Conservation (phyloP, 495 filamentous ascomycete genomes). For the Aspergillus leporis region DNA sequence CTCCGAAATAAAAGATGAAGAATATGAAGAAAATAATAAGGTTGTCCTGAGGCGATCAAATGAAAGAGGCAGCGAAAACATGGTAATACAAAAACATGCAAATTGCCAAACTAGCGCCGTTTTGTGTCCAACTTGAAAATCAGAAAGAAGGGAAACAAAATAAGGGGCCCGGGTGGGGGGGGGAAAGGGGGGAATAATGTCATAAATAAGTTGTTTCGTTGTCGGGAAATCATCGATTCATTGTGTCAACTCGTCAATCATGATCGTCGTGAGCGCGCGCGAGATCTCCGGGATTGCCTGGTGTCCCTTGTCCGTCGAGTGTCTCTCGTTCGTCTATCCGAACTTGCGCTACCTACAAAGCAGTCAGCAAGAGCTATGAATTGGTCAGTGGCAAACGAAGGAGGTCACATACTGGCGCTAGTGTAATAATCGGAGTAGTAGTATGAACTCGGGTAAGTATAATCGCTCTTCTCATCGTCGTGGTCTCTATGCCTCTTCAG, state of each 20-base stretch:
- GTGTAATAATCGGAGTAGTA: conserved; percentile 49
- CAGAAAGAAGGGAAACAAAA: conserved; percentile 8
- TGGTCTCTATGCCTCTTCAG: conserved; percentile 60
- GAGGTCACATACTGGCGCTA: conserved; percentile 40
- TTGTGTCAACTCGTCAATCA: conserved; percentile 1
- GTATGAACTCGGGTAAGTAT: conserved; percentile 46
- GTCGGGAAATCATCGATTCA: conserved; percentile 9
- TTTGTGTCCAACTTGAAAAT: conserved; percentile 26
- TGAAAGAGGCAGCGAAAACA: background rate
- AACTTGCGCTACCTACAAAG: conserved; percentile 48
- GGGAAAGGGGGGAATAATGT: background rate
- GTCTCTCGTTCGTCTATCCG: conserved; percentile 49
- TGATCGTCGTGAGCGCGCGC: conserved; percentile 35
- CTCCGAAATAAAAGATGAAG: background rate
- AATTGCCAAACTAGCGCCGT: conserved; percentile 26
- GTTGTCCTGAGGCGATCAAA: background rate
- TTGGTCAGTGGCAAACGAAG: background rate
- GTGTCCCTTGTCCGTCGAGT: conserved; percentile 49
- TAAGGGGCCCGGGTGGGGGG: too few species aligned
- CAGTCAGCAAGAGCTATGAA: conserved; percentile 14
- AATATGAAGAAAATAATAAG: conserved; percentile 3
- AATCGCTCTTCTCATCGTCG: conserved; percentile 43
- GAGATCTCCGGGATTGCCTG: conserved; percentile 44
- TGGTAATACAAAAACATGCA: conserved; percentile 13
- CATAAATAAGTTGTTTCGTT: conserved; percentile 4